Base-by-base conservation (phyloP, 2,329 filamentous ascomycete genomes). In the Ophiocordyceps camponoti-floridani region DNA sequence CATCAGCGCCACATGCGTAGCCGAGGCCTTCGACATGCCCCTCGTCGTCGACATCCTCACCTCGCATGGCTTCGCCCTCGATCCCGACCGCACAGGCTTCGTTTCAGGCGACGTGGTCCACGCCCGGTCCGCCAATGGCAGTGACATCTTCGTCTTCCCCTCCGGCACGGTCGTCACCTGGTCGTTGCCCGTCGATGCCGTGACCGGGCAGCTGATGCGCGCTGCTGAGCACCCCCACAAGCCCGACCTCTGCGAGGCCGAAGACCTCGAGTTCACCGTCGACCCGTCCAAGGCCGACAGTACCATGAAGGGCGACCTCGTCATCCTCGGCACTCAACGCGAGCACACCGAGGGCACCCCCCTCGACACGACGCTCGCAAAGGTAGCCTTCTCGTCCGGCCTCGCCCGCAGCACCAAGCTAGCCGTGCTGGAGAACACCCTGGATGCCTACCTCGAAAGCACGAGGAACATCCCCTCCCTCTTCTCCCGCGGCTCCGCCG, bases 341-440 rank as follows among this genome's bases (percentile, higher is more conserved):
- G 70, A 73, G 40, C 49, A 56, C 47, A 52, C 60, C 14, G 5
- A 16, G 10, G 12, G 12, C 31, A 12, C 31, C 52, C 62, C 58
- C 10, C 58, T 73, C 11, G 72, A 74, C 53, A 75, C 68, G 1
- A 84, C 89, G 2, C 72, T 95, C 13, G 87, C 88, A 53, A 95
- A 96, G 59, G 89, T 96, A 49, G 91, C 91, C 40, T 96, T 96
- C 61, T 95, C 89, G 0, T 95, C 87, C 1, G 89, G 89, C 2
- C 73, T 98, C 10, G 89, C 91, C 5, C 75, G 91, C 45, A 91
- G 83, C 54, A 95, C 91, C 6, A 96, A 96, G 61, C 74, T 98
- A 12, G 89, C 87, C 35, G 86, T 94, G 3, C 73, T 98, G 19
- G 91, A 98, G 62, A 82, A 77, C 44, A 75, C 85, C 35, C 70